A percentile compares a stretch with the other conserved stretches of the same genome.
phyloP scores from a whole-genome alignment of 78 protist genomes.

The Thecamonas trahens region DNA sequence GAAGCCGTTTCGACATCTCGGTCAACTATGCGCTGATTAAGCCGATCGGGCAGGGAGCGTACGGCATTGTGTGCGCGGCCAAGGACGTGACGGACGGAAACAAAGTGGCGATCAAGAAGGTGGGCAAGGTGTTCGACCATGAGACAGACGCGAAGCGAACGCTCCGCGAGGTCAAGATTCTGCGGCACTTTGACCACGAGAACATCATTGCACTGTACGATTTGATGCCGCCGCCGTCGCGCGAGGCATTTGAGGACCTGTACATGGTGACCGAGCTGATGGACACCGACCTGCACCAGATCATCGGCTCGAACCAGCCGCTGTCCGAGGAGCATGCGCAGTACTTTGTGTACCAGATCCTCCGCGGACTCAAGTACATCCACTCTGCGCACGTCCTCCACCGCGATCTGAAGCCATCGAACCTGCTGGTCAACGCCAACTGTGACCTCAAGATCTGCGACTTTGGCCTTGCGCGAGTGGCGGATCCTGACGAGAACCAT shows the following conservation, averaged over 20 bases:
- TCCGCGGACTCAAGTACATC: conserved; percentile 87
- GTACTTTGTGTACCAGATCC: conserved; percentile 89
- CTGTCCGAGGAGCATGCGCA: conserved; percentile 92
- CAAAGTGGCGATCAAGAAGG: conserved; percentile 90
- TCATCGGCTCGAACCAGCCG: conserved; percentile 80
- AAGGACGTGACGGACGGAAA: neutral
- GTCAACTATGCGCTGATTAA: conserved; percentile 37
- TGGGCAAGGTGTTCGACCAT: conserved; percentile 79
- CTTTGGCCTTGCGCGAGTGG: conserved; percentile 62
- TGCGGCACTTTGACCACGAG: conserved; percentile 67
- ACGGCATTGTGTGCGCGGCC: conserved; percentile 52
- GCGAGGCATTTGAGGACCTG: conserved; percentile 31
- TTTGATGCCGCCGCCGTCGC: neutral
- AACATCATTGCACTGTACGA: conserved; percentile 31
- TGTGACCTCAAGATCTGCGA: conserved; percentile 79
- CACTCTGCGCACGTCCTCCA: conserved; percentile 95
- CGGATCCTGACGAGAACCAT: conserved; percentile 20
- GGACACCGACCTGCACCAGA: conserved; percentile 92
- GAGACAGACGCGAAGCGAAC: conserved; percentile 82
- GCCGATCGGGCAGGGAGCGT: conserved; percentile 77
- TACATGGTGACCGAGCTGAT: conserved; percentile 87
- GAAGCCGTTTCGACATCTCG: conserved; percentile 44
- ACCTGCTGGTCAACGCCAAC: conserved; percentile 88
- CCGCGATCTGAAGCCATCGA: conserved; percentile 88
- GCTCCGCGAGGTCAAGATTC: conserved; percentile 90